Evolutionary conservation across 805 yeast genomes (phyloP), one percentile per base, ranked within the genome.

Genomic region (Ogataea dorogensis): DNA sequence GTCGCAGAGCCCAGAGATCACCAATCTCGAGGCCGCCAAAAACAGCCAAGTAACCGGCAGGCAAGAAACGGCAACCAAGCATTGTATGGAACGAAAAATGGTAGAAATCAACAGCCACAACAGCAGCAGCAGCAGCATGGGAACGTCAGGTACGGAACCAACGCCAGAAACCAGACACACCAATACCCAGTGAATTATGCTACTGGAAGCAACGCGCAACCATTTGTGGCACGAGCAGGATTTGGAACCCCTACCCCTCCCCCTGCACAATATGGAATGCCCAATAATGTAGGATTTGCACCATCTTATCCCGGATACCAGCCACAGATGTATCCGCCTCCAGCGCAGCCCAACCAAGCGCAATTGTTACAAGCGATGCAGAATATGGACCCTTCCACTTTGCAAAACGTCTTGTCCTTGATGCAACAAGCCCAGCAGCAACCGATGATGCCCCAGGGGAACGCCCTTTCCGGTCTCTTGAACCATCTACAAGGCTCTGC

Each of bases 391-490:
- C 64, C 61, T 15, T 47, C 43, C 17, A 48, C 65, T 3, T 35
- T 63, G n/a, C 63, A 60, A 29, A 58, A 49, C 33, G 56, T 63
- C 38, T 36, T 62, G 29, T 40, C 56, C 7, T 36, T 62, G 32
- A 54, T 59, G 34, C 59, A 55, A 17, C 59, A 52, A 17, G 44
- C 40, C 20, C 48, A 31, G 13, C 44, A 38, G 26, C 52, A 49
- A 31, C 44, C 34, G 22, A 36, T 31, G 14, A 37, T 39, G 29
- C 46, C 41, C 7, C 47, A 39, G 22, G 45, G 40, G 13, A 40
- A 48, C 33, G 51, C 46, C 22, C 34, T 46, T 6, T 37, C 47
- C 13, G 53, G 49, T 9, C 44, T 52, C 15, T 28, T 50, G 21
- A 41, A 35, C 24, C 57, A 50, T 28, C 40, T 52, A 11, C 59